Conservation (phyloP, 2,329 filamentous ascomycete species). For the Neophaeococcomyces mojaviensis region DNA sequence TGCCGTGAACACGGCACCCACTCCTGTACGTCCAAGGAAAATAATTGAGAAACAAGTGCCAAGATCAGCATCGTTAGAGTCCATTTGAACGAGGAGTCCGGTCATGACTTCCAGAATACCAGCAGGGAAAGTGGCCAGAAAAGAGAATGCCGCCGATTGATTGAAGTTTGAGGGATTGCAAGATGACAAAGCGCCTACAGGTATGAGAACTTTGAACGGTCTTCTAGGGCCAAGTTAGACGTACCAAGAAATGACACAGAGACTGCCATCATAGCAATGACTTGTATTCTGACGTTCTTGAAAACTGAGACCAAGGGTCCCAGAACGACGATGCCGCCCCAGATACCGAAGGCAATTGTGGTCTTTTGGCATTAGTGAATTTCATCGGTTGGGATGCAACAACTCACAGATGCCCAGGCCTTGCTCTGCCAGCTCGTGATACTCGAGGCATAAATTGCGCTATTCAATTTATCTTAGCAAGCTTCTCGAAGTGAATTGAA, state of each 20-base stretch:
- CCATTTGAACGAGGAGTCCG: slow-evolving; percentile 10
- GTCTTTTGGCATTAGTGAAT: not conserved
- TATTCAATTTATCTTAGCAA: not conserved
- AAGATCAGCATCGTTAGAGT: slow-evolving; percentile 12
- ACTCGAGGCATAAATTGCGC: not conserved
- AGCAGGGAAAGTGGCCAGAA: slow-evolving; percentile 9
- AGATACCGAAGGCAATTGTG: slow-evolving; percentile 26
- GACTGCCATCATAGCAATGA: slow-evolving; percentile 11
- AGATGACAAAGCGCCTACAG: not conserved
- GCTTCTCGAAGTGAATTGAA: not conserved
- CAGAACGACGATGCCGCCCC: slow-evolving; percentile 26
- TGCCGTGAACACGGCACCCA: slow-evolving; percentile 5
- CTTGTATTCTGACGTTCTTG: slow-evolving; percentile 19
- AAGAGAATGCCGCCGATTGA: slow-evolving; percentile 7
- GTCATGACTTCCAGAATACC: slow-evolving; percentile 11
- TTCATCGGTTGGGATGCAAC: too few species aligned
- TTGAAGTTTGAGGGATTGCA: slow-evolving; percentile 2
- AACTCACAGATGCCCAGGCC: too few species aligned
- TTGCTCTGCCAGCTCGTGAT: too few species aligned
- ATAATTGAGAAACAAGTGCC: slow-evolving; percentile 8
- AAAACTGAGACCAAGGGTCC: slow-evolving; percentile 25
- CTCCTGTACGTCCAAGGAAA: not conserved
- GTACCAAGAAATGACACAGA: too few species aligned
- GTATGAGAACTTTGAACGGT: too few species aligned
- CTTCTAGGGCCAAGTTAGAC: too few species aligned